A percentile compares a stretch with the other conserved stretches of the same genome.
Evolutionary conservation across 495 filamentous ascomycete species (phyloP).

Genomic region (Pseudevernia furfuracea): DNA sequence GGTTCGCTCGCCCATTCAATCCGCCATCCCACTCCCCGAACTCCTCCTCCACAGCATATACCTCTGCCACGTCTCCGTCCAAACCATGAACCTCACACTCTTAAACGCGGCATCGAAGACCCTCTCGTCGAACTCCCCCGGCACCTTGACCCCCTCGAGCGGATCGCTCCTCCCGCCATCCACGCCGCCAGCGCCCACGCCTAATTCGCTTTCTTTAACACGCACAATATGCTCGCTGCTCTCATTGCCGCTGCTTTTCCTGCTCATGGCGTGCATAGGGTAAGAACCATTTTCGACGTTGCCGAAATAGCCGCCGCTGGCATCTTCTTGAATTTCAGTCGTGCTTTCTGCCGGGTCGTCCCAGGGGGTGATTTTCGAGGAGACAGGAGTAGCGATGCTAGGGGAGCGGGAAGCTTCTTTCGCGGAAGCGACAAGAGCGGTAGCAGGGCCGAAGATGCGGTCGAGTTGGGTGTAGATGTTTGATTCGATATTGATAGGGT

Average conservation of each 20-base stretch:
- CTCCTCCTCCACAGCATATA: background rate
- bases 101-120: slow-evolving; percentile 53
- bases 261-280: slow-evolving; percentile 20
- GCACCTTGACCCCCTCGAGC: slow-evolving; percentile 34
- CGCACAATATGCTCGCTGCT: slow-evolving; percentile 14
- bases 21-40: background rate
- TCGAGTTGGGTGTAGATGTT: slow-evolving; percentile 40
- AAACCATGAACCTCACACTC: slow-evolving; percentile 59
- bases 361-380: slow-evolving; percentile 16
- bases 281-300: background rate
- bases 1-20: too few species aligned
- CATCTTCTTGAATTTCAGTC: too few species aligned
- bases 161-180: background rate
- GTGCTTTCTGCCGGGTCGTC: slow-evolving; percentile 6
- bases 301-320: too few species aligned
- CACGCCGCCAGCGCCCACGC: background rate
- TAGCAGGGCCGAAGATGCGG: slow-evolving; percentile 40
- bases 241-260: slow-evolving; percentile 21
- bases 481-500: slow-evolving; percentile 54
- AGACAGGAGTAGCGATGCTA: background rate
- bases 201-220: background rate
- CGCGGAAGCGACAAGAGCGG: slow-evolving; percentile 22
- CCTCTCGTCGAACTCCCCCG: slow-evolving; percentile 40
- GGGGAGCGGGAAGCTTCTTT: background rate
- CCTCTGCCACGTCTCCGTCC: slow-evolving; percentile 60